Conservation (phyloP, 2,329 filamentous ascomycete species). For the Aspergillus tubingensis region DNA sequence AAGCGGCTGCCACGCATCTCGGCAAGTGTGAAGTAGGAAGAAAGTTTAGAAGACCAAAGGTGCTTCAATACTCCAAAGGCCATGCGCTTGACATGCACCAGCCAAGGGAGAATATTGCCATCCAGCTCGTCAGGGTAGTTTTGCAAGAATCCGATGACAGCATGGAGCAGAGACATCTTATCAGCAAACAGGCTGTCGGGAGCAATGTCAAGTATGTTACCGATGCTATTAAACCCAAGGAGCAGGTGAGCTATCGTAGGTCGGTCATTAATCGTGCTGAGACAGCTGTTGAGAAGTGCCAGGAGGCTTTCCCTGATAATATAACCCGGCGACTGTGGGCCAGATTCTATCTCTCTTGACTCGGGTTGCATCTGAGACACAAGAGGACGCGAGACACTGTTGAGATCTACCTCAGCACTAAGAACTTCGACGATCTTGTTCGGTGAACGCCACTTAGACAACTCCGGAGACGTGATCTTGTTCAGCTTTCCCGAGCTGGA, state of each 20-base stretch:
- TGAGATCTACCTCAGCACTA: conserved; percentile 75
- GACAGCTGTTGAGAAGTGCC: conserved; percentile 79
- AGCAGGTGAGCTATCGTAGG: conserved; percentile 89
- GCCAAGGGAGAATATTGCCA: conserved; percentile 65
- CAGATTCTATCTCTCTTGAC: conserved; percentile 71
- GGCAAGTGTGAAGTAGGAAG: conserved; percentile 70
- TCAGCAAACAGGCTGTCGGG: conserved; percentile 70
- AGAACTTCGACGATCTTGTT: conserved; percentile 89
- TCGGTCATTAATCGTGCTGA: conserved; percentile 71
- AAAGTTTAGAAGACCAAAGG: conserved; percentile 81
- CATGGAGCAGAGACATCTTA: conserved; percentile 78
- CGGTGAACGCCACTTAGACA: conserved; percentile 64
- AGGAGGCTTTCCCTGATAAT: conserved; percentile 81
- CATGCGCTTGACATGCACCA: conserved; percentile 68
- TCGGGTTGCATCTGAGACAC: conserved; percentile 66
- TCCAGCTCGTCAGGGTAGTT: conserved; percentile 67
- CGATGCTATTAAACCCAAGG: conserved; percentile 79
- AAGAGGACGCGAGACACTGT: conserved; percentile 75
- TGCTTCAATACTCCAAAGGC: conserved; percentile 73
- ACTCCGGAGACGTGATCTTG: conserved; percentile 65
- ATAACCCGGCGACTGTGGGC: conserved; percentile 70
- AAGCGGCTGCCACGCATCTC: conserved; percentile 80
- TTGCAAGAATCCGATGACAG: conserved; percentile 70
- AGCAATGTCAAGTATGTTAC: conserved; percentile 68
- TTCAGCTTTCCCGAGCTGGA: conserved; percentile 81